phyloP scores from a whole-genome alignment of 495 filamentous ascomycete species.

The Penicillium robsamsonii region DNA sequence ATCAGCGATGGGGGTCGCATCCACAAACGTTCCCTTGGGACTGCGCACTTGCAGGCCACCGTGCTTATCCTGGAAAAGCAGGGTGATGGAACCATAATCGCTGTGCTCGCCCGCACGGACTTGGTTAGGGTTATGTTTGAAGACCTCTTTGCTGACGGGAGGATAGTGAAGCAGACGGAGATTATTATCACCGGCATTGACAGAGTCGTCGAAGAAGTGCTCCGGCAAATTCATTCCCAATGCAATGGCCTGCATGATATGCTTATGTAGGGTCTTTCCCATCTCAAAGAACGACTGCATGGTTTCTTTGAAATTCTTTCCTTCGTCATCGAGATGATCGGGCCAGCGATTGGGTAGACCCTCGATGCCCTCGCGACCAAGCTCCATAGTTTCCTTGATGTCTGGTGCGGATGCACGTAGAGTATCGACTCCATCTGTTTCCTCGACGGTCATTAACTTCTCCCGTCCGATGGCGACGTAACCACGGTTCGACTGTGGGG shows the following conservation, averaged over 20 bases:
- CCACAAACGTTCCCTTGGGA: constrained; percentile 73
- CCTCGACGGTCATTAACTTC: constrained; percentile 63
- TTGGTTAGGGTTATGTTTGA: constrained; percentile 66
- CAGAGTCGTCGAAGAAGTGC: constrained; percentile 74
- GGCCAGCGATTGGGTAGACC: constrained; percentile 82
- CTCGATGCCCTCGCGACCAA: constrained; percentile 70
- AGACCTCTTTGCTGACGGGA: constrained; percentile 61
- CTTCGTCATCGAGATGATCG: constrained; percentile 55
- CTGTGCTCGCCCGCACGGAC: constrained; percentile 84
- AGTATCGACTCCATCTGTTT: constrained; percentile 56
- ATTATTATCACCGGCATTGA: constrained; percentile 75
- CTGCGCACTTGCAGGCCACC: constrained; percentile 84
- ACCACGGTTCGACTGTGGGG: constrained; percentile 72
- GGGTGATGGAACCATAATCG: constrained; percentile 84
- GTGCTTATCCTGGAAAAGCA: constrained; percentile 82
- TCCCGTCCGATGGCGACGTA: constrained; percentile 75
- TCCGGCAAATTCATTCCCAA: constrained; percentile 74
- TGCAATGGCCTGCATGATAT: constrained; percentile 87
- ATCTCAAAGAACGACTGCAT: constrained; percentile 72
- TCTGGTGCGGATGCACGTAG: constrained; percentile 63
- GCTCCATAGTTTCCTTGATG: constrained; percentile 82
- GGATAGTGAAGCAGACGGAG: constrained; percentile 91
- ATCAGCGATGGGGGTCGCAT: constrained; percentile 77
- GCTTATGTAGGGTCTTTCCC: constrained; percentile 71
- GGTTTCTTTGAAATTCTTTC: constrained; percentile 61